Evolutionary conservation across 805 yeast genomes (phyloP).

Genomic region (Teunomyces tritomae): DNA sequence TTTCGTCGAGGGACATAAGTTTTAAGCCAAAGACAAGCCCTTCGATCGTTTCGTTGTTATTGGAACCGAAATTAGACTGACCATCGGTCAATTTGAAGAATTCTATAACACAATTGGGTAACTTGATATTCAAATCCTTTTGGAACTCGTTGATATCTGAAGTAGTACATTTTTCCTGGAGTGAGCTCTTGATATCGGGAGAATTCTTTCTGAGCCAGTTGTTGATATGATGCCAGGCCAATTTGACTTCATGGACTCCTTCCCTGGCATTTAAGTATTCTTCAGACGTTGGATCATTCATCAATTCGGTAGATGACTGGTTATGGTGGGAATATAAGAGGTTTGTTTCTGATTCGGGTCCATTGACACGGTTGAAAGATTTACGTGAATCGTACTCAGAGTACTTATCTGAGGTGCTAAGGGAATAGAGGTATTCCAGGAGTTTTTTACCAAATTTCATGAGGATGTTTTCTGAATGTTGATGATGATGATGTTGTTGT

Average conservation of each 20-base stretch:
- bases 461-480: neutral
- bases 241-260: slow-evolving; percentile 71
- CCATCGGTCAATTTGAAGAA: slow-evolving; percentile 86
- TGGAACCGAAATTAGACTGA: slow-evolving; percentile 65
- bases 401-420: slow-evolving; percentile 66
- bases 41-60: slow-evolving; percentile 50
- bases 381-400: slow-evolving; percentile 60
- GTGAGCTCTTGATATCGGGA: slow-evolving; percentile 77
- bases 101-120: slow-evolving; percentile 82
- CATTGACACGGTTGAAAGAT: slow-evolving; percentile 41
- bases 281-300: slow-evolving; percentile 25
- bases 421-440: slow-evolving; percentile 60
- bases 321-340: slow-evolving; percentile 29
- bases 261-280: slow-evolving; percentile 38
- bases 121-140: slow-evolving; percentile 65
- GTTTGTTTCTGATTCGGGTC: slow-evolving; percentile 36
- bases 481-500: neutral
- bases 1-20: slow-evolving; percentile 75
- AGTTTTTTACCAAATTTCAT: slow-evolving; percentile 38
- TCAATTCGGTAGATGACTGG: slow-evolving; percentile 19
- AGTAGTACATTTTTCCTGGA: slow-evolving; percentile 75
- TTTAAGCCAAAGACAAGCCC: slow-evolving; percentile 82
- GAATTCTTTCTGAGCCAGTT: slow-evolving; percentile 76
- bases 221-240: slow-evolving; percentile 88
- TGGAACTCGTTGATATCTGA: slow-evolving; percentile 83